phyloP scores from a whole-genome alignment of 2,329 filamentous ascomycete species.

The Incumbomyces lentus region DNA sequence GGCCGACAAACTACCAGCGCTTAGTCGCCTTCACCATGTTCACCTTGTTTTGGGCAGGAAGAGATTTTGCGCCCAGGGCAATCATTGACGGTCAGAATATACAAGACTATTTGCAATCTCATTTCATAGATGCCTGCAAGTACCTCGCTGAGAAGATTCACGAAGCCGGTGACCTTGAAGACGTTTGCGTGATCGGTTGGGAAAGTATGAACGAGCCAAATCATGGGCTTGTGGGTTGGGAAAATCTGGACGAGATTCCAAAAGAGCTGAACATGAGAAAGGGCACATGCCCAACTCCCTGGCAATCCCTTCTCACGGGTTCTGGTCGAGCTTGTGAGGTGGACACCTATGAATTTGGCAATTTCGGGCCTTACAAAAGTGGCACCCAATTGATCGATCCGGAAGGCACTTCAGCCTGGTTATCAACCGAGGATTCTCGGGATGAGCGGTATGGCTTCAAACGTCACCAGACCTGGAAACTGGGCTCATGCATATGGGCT shows the following conservation, averaged over 20 bases:
- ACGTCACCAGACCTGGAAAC: slow-evolving; percentile 74
- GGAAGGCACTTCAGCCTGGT: slow-evolving; percentile 73
- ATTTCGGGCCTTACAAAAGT: slow-evolving; percentile 82
- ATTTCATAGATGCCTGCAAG: slow-evolving; percentile 69
- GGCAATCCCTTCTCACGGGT: slow-evolving; percentile 87
- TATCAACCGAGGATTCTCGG: slow-evolving; percentile 63
- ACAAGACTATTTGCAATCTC: slow-evolving; percentile 83
- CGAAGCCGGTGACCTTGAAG: slow-evolving; percentile 78
- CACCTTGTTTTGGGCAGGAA: slow-evolving; percentile 84
- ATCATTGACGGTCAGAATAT: slow-evolving; percentile 93
- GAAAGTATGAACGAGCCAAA: slow-evolving; percentile 95
- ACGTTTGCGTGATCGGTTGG: slow-evolving; percentile 85
- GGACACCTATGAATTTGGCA: slow-evolving; percentile 86
- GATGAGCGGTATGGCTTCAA: slow-evolving; percentile 86
- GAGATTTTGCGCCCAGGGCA: slow-evolving; percentile 88
- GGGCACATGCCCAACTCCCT: slow-evolving; percentile 84
- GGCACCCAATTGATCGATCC: slow-evolving; percentile 78
- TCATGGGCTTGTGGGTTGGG: slow-evolving; percentile 71
- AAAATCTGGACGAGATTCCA: slow-evolving; percentile 71
- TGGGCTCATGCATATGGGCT: slow-evolving; percentile 94
- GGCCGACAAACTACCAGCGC: slow-evolving; percentile 92
- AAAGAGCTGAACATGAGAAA: slow-evolving; percentile 84
- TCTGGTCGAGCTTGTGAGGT: slow-evolving; percentile 83
- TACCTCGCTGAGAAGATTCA: slow-evolving; percentile 77
- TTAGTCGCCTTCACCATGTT: slow-evolving; percentile 84